Conservation (phyloP, 2,329 filamentous ascomycete species). For the Diaporthe humulicola region DNA sequence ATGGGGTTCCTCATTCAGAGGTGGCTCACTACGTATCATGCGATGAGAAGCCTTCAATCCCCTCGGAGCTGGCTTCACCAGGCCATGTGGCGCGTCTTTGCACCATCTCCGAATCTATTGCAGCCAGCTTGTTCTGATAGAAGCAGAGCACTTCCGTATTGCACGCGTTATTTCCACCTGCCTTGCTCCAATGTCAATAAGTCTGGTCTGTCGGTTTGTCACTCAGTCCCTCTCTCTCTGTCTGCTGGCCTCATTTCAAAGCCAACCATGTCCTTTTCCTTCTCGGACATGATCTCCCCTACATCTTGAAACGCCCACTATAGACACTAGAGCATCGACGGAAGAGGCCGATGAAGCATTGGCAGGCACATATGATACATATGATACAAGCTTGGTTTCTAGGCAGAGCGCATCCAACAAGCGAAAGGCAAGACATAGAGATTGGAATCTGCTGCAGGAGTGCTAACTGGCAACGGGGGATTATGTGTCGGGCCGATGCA, state of each 20-base stretch:
- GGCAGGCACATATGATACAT: background rate
- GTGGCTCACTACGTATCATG: background rate
- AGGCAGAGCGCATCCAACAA: background rate
- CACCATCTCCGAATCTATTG: background rate
- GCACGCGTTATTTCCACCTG: background rate
- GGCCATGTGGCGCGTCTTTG: background rate
- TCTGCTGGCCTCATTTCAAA: background rate
- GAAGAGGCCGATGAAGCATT: background rate
- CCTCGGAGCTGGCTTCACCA: background rate
- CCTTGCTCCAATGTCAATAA: background rate
- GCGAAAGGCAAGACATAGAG: background rate
- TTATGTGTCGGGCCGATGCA: conserved; percentile 32
- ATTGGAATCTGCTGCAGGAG: background rate
- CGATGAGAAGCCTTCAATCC: background rate
- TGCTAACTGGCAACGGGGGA: background rate
- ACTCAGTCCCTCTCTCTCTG: background rate
- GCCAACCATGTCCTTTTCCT: background rate
- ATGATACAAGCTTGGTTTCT: background rate
- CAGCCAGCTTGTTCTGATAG: background rate
- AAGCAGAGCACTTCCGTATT: background rate
- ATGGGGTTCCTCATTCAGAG: background rate
- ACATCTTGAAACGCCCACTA: background rate
- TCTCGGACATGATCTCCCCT: background rate
- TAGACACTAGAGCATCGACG: conserved; percentile 21
- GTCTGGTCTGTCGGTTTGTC: conserved; percentile 4